Conservation (phyloP, 805 yeast species). For the Monosporozyma siamensis region DNA sequence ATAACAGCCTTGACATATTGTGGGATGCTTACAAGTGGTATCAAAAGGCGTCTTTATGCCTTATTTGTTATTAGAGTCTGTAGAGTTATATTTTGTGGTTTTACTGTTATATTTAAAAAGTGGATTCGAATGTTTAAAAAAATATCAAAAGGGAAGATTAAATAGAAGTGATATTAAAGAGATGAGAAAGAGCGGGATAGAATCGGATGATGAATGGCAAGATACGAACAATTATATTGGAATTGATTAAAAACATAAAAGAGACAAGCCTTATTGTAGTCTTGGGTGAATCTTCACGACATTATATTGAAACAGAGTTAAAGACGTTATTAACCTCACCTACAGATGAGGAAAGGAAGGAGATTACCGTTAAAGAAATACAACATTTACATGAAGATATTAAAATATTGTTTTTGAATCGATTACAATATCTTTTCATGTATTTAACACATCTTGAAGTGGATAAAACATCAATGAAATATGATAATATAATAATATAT, state of each 20-base stretch:
- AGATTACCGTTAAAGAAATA: background rate
- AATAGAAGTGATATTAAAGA: no score
- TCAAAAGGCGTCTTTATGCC: no score
- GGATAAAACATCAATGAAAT: constrained; percentile 9
- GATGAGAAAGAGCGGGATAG: no score
- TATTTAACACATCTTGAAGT: constrained; percentile 27
- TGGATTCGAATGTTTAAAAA: no score
- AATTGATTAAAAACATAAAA: constrained; percentile 5
- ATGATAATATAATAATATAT: constrained; percentile 18
- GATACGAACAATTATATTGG: constrained; percentile 1
- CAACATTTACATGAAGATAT: constrained; percentile 7
- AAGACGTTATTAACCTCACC: background rate
- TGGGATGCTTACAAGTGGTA: no score
- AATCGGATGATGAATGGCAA: no score
- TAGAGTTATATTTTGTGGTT: no score
- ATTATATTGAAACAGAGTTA: constrained; percentile 16
- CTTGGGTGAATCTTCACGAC: constrained; percentile 20
- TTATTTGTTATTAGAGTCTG: no score
- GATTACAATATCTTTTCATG: constrained; percentile 27
- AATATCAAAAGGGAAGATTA: no score
- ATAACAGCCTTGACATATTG: background rate
- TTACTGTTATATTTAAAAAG: no score
- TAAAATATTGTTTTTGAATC: constrained; percentile 23
- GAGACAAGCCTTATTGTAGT: constrained; percentile 10
- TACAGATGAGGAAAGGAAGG: background rate